A percentile compares a stretch with the other conserved stretches of the same genome.
phyloP scores from a whole-genome alignment of 345 rosid genomes.

The Excoecaria cochinchinensis region DNA sequence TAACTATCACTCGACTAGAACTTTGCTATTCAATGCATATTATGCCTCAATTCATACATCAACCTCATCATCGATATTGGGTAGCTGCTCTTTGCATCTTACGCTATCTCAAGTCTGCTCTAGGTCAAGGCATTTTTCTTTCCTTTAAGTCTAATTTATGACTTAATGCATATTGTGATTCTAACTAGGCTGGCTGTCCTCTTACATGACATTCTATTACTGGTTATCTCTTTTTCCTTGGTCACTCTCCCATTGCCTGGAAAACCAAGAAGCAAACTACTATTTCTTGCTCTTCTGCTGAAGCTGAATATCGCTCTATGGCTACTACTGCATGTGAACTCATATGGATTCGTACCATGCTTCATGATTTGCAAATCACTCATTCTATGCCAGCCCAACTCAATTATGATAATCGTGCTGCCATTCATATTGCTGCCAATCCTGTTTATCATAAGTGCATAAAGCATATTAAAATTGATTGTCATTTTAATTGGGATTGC shows the following conservation, averaged over 20 bases:
- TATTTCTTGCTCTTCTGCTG: not conserved
- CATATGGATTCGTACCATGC: not conserved
- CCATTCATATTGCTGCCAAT: not conserved
- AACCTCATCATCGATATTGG: not conserved
- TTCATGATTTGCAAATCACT: not conserved
- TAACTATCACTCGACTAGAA: not conserved
- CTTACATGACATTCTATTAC: not conserved
- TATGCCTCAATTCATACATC: not conserved
- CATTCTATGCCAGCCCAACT: not conserved
- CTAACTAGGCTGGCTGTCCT: not conserved
- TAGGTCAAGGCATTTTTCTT: not conserved
- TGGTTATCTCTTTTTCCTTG: too few species aligned
- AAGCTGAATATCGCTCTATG: not conserved
- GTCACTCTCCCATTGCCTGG: not conserved
- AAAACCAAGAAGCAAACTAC: constrained; percentile 10
- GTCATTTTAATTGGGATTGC: constrained; percentile 4
- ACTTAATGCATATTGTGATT: not conserved
- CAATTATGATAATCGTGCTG: not conserved
- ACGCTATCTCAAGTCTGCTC: not conserved
- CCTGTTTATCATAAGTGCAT: not conserved
- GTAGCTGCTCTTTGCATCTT: not conserved
- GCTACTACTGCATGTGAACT: not conserved
- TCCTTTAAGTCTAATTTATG: not conserved
- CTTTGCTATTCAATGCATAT: not conserved
- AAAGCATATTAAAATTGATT: not conserved